Evolutionary conservation across 257 asterid genomes (phyloP).

Genomic region (Misopates orontium): DNA sequence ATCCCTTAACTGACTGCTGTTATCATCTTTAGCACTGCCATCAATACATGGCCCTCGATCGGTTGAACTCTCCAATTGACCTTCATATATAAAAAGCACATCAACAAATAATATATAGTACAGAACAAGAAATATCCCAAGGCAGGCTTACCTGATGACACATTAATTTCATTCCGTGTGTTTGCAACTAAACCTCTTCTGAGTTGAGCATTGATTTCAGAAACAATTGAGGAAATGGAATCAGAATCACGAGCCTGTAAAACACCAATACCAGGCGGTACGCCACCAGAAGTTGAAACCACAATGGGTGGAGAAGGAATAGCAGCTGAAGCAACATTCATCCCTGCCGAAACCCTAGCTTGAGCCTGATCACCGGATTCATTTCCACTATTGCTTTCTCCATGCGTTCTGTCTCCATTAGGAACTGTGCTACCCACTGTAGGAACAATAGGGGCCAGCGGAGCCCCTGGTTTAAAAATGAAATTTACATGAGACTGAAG

Average conservation of each 20-base stretch:
- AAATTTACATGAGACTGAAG: neutral
- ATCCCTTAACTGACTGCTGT: slow-evolving; percentile 29
- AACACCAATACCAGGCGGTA: slow-evolving; percentile 40
- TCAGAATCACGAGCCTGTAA: slow-evolving; percentile 38
- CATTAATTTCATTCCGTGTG: slow-evolving; percentile 32
- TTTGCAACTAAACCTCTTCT: slow-evolving; percentile 36
- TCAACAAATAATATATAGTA: neutral
- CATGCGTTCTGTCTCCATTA: slow-evolving; percentile 55
- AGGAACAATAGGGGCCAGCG: slow-evolving; percentile 46
- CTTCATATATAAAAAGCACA: slow-evolving; percentile 26
- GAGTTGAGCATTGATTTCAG: slow-evolving; percentile 47
- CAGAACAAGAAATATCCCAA: neutral
- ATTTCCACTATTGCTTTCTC: slow-evolving; percentile 45
- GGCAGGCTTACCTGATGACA: slow-evolving; percentile 40
- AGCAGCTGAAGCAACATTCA: slow-evolving; percentile 35
- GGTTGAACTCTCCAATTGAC: slow-evolving; percentile 48
- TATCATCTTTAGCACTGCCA: slow-evolving; percentile 31
- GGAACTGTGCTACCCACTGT: slow-evolving; percentile 49
- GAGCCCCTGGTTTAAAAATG: slow-evolving; percentile 38
- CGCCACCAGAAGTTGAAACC: slow-evolving; percentile 42
- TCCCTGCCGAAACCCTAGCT: slow-evolving; percentile 38
- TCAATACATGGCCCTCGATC: slow-evolving; percentile 38
- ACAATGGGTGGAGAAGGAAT: slow-evolving; percentile 42
- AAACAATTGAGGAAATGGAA: slow-evolving; percentile 29
- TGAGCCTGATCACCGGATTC: slow-evolving; percentile 49